Conservation (phyloP, 257 asterid genomes). For the Galeopsis tetrahit region DNA sequence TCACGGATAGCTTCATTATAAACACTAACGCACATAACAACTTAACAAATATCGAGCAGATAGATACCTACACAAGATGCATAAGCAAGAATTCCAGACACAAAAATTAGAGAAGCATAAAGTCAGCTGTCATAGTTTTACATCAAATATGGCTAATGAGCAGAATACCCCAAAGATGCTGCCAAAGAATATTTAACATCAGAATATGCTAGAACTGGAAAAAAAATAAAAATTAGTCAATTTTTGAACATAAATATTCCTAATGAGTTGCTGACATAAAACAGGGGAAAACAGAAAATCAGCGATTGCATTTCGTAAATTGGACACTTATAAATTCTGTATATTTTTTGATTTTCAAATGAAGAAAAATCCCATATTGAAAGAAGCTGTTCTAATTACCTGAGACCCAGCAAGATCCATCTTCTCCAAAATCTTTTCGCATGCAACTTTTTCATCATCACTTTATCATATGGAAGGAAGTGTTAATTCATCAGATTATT, state of each 20-base stretch:
- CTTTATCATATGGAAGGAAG: constrained; percentile 47
- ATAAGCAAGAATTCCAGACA: constrained; percentile 21
- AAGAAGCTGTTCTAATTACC: constrained; percentile 50
- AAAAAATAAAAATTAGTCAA: background rate
- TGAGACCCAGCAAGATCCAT: constrained; percentile 72
- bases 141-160: background rate
- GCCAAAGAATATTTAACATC: background rate
- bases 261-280: constrained; percentile 15
- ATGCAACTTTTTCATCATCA: constrained; percentile 63
- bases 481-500: constrained; percentile 32
- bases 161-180: background rate
- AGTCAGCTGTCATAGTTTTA: constrained; percentile 2
- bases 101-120: background rate
- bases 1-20: background rate
- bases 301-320: no score
- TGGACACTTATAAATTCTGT: constrained; percentile 4
- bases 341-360: background rate
- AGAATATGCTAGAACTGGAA: constrained; percentile 24
- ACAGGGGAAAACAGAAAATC: background rate
- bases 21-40: constrained; percentile 22
- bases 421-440: constrained; percentile 70
- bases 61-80: constrained; percentile 1
- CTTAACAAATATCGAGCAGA: constrained; percentile 12
- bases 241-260: background rate
- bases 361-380: constrained; percentile 10